Base-by-base conservation (phyloP, 768 basidiomycete species). In the Tephrocybe sp. region DNA sequence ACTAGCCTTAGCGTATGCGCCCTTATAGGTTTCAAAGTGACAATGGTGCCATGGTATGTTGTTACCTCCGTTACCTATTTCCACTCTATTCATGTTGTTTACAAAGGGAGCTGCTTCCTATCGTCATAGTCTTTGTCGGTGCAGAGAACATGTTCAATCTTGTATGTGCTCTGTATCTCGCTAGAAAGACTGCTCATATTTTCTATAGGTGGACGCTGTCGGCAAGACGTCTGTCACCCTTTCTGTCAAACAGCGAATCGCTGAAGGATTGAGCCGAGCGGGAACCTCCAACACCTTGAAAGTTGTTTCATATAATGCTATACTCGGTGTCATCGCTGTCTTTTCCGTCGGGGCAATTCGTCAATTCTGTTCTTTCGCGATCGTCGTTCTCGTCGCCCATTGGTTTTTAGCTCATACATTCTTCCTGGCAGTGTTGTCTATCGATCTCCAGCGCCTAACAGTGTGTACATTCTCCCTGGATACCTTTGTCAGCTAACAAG, bases 351-450 rank as follows among this genome's bases (percentile, higher is more conserved):
- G 91, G 36, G 87, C 91, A 1, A 90, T 95, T 32, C 82, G 89
- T 34, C 92, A 98, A 60, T 96, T 98, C 63, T 96, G 94, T 66
- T 77, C 84, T 3, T 98, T 98, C 64, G 92, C 93, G 0, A 85
- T 93, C 39, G 92, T 98, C 19, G 92, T 98, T 10, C 78, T 98
- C 17, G 88, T 98, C 26, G 94, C 93, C 13, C 95, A 98, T 65
- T 98, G 93, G 93, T 96, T 95, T 72, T 78, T 98, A 53, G 87
- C 96, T 13, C 92, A 97, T 62, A 97, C 93, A 0, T 96, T 98
- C 71, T 98, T 96, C 70, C 76, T 95, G 56, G 89, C 95, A 6
- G 93, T 97, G 22, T 72, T 99, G 19, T 93, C 92, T 0, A 97
- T 99, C 58, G 96, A 99, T 72, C 84, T 98, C 40, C 94, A 97